Conservation (phyloP, 1,284 basidiomycete species). For the Puccinia novopanici region DNA sequence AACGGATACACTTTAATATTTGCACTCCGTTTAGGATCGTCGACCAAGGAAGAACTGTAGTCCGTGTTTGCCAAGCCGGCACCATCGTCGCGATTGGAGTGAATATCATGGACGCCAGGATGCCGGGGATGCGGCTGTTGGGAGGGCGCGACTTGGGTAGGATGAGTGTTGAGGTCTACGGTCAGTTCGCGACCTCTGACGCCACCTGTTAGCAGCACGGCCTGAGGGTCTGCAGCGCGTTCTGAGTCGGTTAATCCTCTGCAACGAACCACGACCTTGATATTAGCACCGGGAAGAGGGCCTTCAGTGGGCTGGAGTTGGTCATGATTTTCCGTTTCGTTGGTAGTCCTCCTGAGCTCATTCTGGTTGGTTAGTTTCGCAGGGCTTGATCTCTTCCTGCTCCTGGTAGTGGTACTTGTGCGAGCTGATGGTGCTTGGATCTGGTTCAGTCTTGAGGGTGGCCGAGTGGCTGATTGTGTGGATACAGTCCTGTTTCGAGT, state of each 20-base stretch:
- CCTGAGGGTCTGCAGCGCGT: conserved; percentile 39
- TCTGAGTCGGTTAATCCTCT: conserved; percentile 46
- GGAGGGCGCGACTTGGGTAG: background rate
- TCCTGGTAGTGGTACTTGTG: background rate
- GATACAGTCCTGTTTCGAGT: conserved; percentile 30
- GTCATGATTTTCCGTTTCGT: conserved; percentile 17
- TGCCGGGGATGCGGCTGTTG: conserved; percentile 22
- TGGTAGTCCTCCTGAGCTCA: conserved; percentile 8
- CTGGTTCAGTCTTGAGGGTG: conserved; percentile 28
- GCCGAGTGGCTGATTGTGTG: conserved; percentile 28
- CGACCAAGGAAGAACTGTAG: conserved; percentile 47
- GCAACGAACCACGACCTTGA: conserved; percentile 50
- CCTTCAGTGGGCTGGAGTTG: conserved; percentile 26
- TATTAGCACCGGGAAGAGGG: conserved; percentile 43
- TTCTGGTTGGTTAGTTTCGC: background rate
- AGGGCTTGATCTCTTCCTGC: conserved; percentile 8
- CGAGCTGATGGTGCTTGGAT: conserved; percentile 11
- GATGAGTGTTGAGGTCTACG: conserved; percentile 48
- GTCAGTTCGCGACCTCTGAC: conserved; percentile 48
- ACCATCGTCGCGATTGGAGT: conserved; percentile 15
- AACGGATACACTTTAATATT: conserved; percentile 51
- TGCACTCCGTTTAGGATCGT: conserved; percentile 43
- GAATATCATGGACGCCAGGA: conserved; percentile 16
- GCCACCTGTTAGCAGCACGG: conserved; percentile 45
- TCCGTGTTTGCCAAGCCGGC: conserved; percentile 31